These are phyloP conservation scores for Trichoderma erinaceum DNA, from an alignment of 495 filamentous ascomycete genomes.

Conservation along the genomic window DNA sequence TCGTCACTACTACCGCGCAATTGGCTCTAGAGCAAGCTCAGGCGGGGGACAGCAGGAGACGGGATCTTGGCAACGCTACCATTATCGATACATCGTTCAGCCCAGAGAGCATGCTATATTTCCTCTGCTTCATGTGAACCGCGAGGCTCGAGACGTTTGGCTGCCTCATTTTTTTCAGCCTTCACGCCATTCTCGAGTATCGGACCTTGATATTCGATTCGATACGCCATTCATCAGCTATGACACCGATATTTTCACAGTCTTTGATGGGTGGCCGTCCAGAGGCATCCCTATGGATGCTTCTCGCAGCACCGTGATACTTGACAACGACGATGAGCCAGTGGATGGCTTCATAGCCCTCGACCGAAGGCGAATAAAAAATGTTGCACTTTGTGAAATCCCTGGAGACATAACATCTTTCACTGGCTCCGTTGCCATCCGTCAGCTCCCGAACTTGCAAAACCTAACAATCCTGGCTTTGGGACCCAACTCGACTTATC, in stretches of 20 bases:
- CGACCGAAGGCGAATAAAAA: neutral
- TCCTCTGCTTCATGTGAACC: neutral
- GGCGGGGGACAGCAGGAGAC: neutral
- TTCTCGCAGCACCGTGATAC: neutral
- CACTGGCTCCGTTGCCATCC: neutral
- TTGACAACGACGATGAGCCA: neutral
- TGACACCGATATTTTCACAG: neutral
- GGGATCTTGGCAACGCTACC: neutral
- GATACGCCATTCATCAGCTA: neutral
- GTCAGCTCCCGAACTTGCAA: neutral
- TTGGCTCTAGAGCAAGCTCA: neutral
- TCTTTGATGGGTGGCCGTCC: neutral
- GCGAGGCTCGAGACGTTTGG: neutral
- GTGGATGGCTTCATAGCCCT: neutral
- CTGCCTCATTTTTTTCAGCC: neutral
- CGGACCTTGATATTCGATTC: neutral
- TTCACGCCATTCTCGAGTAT: neutral
- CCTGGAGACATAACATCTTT: neutral
- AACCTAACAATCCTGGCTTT: neutral
- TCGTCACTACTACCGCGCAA: neutral
- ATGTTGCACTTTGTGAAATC: neutral
- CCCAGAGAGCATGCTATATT: neutral
- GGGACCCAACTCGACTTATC: neutral
- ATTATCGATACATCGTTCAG: neutral
- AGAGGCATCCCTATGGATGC: neutral